Evolutionary conservation across 108 stramenopile species (phyloP).

Genomic region (Tribonema minus): DNA sequence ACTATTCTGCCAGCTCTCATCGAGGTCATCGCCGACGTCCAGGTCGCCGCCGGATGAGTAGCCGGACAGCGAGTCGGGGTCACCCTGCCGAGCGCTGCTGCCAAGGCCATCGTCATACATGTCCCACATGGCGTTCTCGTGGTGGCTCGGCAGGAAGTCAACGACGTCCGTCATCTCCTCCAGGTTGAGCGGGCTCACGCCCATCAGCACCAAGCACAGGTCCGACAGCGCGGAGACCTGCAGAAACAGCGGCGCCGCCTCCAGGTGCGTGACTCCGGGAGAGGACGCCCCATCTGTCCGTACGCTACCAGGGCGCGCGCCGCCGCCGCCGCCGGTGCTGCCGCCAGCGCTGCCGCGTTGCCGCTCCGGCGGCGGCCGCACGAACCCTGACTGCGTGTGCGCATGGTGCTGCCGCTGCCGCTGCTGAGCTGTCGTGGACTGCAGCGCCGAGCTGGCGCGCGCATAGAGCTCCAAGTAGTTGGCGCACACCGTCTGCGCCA

Average conservation of each 20-base stretch:
- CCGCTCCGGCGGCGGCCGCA: neutral
- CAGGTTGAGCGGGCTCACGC: constrained; percentile 26
- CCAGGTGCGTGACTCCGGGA: constrained; percentile 6
- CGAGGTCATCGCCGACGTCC: too few species aligned
- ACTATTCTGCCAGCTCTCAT: too few species aligned
- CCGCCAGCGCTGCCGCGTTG: too few species aligned
- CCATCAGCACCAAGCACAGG: constrained; percentile 29
- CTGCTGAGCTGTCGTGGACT: neutral
- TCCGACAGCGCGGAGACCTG: constrained; percentile 37
- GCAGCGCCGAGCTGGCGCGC: neutral
- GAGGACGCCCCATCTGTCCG: neutral
- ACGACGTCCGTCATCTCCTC: constrained; percentile 14
- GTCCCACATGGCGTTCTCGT: too few species aligned
- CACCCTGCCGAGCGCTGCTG: too few species aligned
- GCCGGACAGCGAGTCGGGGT: too few species aligned
- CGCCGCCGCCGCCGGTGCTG: neutral
- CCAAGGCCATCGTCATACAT: too few species aligned
- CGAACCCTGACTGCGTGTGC: neutral
- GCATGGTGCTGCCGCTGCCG: constrained; percentile 5
- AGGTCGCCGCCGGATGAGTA: too few species aligned
- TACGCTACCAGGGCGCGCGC: constrained; percentile 4
- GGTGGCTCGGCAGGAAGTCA: constrained; percentile 16
- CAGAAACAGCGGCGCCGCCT: constrained; percentile 13
- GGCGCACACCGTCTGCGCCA: constrained; percentile 14
- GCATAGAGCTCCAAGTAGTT: constrained; percentile 5